Evolutionary conservation across 1,284 basidiomycete genomes (phyloP), one percentile per base, ranked within the genome.

Genomic region (Neotropicomus parvogracilis): DNA sequence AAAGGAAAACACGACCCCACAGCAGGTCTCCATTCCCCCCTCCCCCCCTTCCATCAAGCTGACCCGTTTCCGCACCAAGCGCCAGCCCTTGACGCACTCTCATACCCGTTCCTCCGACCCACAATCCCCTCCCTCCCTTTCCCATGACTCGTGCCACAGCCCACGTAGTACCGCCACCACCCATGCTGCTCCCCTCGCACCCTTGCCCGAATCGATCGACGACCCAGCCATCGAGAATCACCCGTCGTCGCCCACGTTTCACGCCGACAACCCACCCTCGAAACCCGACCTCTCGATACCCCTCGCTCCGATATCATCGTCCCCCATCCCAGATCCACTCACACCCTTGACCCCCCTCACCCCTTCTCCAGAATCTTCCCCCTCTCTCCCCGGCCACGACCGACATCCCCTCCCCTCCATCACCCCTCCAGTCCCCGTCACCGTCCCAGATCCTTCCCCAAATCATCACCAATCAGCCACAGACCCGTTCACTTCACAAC

Each of bases 341-440:
- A 53, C 60, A 2, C 60, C 62, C 7, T 29, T 60, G 17, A 53
- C 62, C 6, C 62, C 62, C 2, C 55, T 57, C 27, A 47, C 62
- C 10, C 56, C 62, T 8, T 53, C 58, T 3, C 53, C 58, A 8
- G 46, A 50, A 4, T 39, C 54, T 0, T 60, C 62, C 2, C 62
- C 59, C 0, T 60, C 59, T 2, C 42, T 57, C 37, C 60, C 56
- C 10, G 59, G 60, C 4, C 60, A 63, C 40, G 60, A 63, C 48
- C 32, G 58, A 61, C 60, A 50, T 19, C 3, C 26, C n/a, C 21
- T 54, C 3, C 48, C 50, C 14, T 49, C 50, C 6, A 44, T 47
- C 2, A 14, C 40, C 14, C 24, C 57, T 2, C 17, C 38, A 29
- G 49, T 40, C 16, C 7, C 17, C 8, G 19, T 40, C n/a, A 32